Base-by-base conservation (phyloP, 768 basidiomycete species). In the Calocera cornea region DNA sequence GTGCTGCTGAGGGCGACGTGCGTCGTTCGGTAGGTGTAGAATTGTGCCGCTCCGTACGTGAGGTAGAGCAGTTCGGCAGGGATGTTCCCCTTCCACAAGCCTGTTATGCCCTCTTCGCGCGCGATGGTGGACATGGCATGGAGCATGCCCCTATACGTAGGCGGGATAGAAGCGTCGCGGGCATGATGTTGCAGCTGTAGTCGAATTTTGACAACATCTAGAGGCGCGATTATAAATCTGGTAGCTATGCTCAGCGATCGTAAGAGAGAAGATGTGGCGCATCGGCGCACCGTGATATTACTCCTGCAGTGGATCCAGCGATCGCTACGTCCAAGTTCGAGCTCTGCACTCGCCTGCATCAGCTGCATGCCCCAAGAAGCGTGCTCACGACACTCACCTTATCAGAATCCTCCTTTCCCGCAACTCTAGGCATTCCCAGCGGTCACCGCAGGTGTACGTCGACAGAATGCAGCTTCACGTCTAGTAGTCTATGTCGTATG, bases 161-260 rank as follows among this genome's bases (percentile, higher is more conserved):
- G 97, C 14, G 84, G 80, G 73, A 98, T 97, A 65, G 95, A 78
- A 36, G 97, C 97, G 77, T 98, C 97, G 5, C 94, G 92, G 27
- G 97, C 98, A 77, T 98, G 97, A 74, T 90, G 89, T 74, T 99
- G 97, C 1, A 97, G 95, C 77, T 99, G 97, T 72, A 99, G 79
- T 31, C 97, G 86, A 74, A 99, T 98, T 82, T 98, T 98, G 75
- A 99, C 91, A 24, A 98, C 97, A 75, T 99, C 97, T 97, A 99
- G 97, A 0, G 97, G 97, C 49, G 90, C 95, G 12, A 99, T 60
- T 29, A 60, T 33, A 19, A 60, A 60, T 27, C 54, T 60, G 31
- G 2, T 60, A 5, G 8, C 2, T 2, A 33, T 10, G 10, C 14
- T 60, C 54, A 60, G 27, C 24, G 19, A 5, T 5, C 31, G 54